Evolutionary conservation across 2,329 filamentous ascomycete species (phyloP), one percentile per base, ranked within the genome.

Genomic region (Hypoxylon sp.): DNA sequence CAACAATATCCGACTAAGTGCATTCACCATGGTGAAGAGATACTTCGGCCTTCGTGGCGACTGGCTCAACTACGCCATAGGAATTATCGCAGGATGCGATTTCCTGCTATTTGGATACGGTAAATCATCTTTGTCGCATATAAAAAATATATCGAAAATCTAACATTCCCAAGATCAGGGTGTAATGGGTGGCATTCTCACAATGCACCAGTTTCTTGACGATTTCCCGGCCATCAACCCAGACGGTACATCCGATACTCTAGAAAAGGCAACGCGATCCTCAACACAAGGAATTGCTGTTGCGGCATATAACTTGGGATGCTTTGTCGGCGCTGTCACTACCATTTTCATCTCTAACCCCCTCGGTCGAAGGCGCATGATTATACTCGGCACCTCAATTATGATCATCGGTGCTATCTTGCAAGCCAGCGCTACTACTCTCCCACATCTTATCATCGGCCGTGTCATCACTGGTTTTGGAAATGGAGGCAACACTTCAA

Each of bases 181-280:
- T 75, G 90, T 93, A 8, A 93, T 92, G 85, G 92, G 90, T 50
- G 90, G 90, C 62, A 88, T 95, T 70, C 82, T 95, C 62, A 93
- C 91, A 2, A 85, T 94, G 74, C 80, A 85, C 19, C 84, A 85
- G 8, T 93, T 92, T 73, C 81, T 88, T 1, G 73, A 78, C 1
- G 79, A 81, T 15, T 89, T 89, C 70, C 87, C 87, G 0, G 75
- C 81, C 39, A 87, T 88, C 68, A 84, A 88, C 74, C 82, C 86
- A 3, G 76, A 80, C 11, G 76, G 79, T 0, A 65, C 70, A 37
- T 76, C 78, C 42, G 67, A 76, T 47, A 35, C 70, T 0, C 58
- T 74, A 1, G 75, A 82, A 59, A 77, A 77, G 53, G 80, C 81
- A 35, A 73, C 77, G 61, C 83, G 86, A 17, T 84, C 87, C 2